Evolutionary conservation across 495 filamentous ascomycete genomes (phyloP), one percentile per base, ranked within the genome.

Genomic region (Tuber umbilicatum): DNA sequence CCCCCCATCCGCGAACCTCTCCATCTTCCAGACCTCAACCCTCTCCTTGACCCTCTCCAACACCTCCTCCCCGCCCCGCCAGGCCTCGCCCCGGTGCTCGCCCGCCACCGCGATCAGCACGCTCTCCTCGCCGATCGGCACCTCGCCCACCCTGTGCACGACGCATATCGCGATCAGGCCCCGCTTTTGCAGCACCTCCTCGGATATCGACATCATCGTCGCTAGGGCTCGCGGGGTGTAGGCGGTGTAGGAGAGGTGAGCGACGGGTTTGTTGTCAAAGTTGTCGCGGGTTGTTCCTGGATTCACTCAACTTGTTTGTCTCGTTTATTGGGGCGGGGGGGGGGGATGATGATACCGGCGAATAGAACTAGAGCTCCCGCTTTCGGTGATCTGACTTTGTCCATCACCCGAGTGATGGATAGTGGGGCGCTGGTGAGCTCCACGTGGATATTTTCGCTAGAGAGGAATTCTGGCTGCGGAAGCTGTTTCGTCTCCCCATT

Each of bases 331-430:
- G 41, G 68, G 73, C 50, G 79, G 74, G 68, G 79, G 42, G 75
- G 38, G 50, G 5, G 37, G 27, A 23, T 35, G 27, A 75, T 75
- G 80, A 78, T 81, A 91, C 91, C 91, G 37, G 90, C 90, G 84
- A 98, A 98, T 42, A 97, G 83, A 35, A 97, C 90, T 68, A 97
- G 92, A 67, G 94, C 94, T 42, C 94, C 94, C 14, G 94, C 94
- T 80, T 89, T 86, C 38, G 93, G 91, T 74, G 90, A 93, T 74
- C 90, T 89, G 60, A 97, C 91, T 68, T 86, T 86, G 70, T 89
- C 83, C 60, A 94, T 90, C 45, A 88, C 86, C 42, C 84, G 76
- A 60, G 85, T 87, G 60, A 89, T 81, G 82, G 90, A 83, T 70
- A 99, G 89, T 14, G 84, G 82, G 50, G 84, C 75, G 83, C 89